Percentiles rank a stretch among this genome's conserved stretches.
Evolutionary conservation across 495 filamentous ascomycete species (phyloP).

Genomic region (Penicillium herquei): DNA sequence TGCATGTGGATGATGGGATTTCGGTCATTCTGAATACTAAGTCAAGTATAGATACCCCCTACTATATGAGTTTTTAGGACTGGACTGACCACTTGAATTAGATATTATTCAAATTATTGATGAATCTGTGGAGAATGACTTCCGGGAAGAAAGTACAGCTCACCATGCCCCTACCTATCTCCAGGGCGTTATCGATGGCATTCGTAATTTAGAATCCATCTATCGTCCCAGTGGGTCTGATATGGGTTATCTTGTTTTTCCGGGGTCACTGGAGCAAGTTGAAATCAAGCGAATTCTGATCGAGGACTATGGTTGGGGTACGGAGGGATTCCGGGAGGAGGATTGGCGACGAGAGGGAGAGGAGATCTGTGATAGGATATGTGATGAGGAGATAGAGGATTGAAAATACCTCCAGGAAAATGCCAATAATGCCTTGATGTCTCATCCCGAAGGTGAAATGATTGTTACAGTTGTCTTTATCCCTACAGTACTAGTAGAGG

Average conservation of each 20-base stretch:
- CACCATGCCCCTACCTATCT: background rate
- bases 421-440: background rate
- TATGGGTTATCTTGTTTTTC: background rate
- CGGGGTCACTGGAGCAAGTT: background rate
- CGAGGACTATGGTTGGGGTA: background rate
- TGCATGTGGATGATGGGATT: background rate
- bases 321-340: background rate
- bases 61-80: background rate
- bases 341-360: slow-evolving; percentile 1
- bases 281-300: background rate
- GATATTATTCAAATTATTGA: slow-evolving; percentile 1
- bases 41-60: background rate
- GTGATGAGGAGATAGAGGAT: background rate
- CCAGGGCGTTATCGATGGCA: background rate
- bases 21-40: slow-evolving; percentile 1
- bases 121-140: background rate
- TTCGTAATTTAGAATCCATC: background rate
- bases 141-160: background rate
- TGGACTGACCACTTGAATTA: background rate
- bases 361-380: background rate
- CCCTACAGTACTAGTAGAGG: background rate
- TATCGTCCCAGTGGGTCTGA: background rate
- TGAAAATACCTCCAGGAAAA: background rate
- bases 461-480: background rate
- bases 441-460: no score